Evolutionary conservation across 305 asterid species (phyloP), one percentile per base, ranked within the genome.

Genomic region (Fraxinus xanthoxyloides): DNA sequence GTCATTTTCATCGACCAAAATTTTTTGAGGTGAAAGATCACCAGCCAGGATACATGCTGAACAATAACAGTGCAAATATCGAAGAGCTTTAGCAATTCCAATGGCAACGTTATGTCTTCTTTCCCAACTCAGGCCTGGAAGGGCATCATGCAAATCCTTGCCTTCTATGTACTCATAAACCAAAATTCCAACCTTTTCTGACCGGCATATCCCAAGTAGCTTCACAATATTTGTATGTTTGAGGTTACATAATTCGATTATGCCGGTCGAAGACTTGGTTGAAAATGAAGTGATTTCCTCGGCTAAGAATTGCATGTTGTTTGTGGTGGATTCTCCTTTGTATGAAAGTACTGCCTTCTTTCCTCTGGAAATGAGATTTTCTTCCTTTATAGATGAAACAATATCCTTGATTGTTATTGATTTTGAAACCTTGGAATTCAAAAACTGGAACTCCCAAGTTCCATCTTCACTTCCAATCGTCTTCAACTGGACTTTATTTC

Each of bases 81-180:
- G 80, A 2, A 95, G 89, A 10, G 97, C 97, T 80, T 86, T 90
- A 0, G 92, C 86, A 6, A 93, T 86, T 75, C 94, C 97, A 5
- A 86, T 23, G 8, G 95, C 97, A 7, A 93, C 87, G 40, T 86
- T 92, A 23, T 86, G 82, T 38, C 98, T 89, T n/a, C 81, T 84
- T 15, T 78, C 89, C 97, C 95, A 95, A 28, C 65, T 85, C 77
- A 92, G 34, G 17, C 78, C 75, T 17, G 76, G 84, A n/a, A 90
- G 46, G 2, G 78, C 85, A 43, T 93, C 92, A 8, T 89, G 85
- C 84, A 92, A 78, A 48, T 85, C 40, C 81, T 88, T 91, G 54
- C 98, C 98, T 77, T 93, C 87, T 0, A 91, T 77, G 19, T 81
- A 89, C 61, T 92, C 98, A 38, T 88, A 87, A 79, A 95, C 92